Base-by-base conservation (phyloP, 257 asterid species). In the Lycium ferocissimum region DNA sequence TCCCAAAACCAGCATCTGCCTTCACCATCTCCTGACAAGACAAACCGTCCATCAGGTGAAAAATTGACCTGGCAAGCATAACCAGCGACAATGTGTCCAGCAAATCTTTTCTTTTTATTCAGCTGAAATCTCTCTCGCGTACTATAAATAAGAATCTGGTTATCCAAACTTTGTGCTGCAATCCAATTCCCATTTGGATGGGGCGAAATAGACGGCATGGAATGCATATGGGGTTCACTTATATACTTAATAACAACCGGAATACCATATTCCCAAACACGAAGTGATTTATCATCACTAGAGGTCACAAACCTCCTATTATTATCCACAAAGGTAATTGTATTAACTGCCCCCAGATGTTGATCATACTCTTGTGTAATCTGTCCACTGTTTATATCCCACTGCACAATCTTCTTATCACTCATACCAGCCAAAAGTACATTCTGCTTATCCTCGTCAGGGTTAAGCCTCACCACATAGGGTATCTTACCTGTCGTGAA, bases 1-100 rank as follows among this genome's bases (percentile, higher is more conserved):
- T 97, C 99, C 99, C 99, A 97, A 87, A 97, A 97, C 98, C 98
- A 97, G 91, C 98, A 95, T 87, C 93, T 90, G 7, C 99, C 99
- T 86, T 97, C 99, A 53, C 99, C 98, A 84, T 97, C 99, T 84
- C 99, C 98, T 2, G 99, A 97, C 94, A 95, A 83, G 79, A 97
- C 99, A 86, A 97, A 97, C 67, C 98, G 88, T 51, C 99, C 99
- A 89, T 95, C 99, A 0, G 99, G 99, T 0, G 99, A 97, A 86
- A 97, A 97, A 91, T 97, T 97, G 82, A 95, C 98, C 90, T 97
- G 99, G 87, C 98, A 94, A 83, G 98, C 99, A 93, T 94, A 97
- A 56, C 99, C 98, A 69, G 99, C 98, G 20, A 82, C 98, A 56
- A 94, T 93, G 88, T 95, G 99, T 84, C 99, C 99, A 0, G 98